A percentile compares a stretch with the other conserved stretches of the same genome.
Conservation (phyloP, 768 basidiomycete species). For the Naganishia friedmannii region DNA sequence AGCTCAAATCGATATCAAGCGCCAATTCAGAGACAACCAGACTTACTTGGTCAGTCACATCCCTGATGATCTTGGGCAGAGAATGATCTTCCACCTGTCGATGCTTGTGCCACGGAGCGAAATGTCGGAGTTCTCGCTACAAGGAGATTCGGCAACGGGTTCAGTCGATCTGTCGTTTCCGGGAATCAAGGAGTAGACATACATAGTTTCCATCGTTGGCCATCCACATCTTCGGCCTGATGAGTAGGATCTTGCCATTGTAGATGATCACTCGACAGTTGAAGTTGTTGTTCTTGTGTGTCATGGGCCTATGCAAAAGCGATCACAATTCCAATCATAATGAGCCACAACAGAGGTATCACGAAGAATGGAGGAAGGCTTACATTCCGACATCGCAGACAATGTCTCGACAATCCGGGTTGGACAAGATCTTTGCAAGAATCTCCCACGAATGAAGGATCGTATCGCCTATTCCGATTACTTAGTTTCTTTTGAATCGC, state of each 20-base stretch:
- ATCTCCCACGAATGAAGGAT: conserved; percentile 97
- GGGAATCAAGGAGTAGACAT: conserved; percentile 43
- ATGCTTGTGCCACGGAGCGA: conserved; percentile 92
- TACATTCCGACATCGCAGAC: conserved; percentile 97
- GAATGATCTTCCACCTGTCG: conserved; percentile 86
- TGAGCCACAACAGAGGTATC: background rate
- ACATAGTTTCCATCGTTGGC: conserved; percentile 98
- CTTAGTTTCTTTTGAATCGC: background rate
- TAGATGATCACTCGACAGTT: conserved; percentile 91
- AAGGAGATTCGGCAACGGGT: background rate
- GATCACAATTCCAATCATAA: background rate
- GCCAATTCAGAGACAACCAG: conserved; percentile 91
- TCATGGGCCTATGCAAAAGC: conserved; percentile 69
- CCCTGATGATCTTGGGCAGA: conserved; percentile 81
- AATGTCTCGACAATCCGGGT: conserved; percentile 75
- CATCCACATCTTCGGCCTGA: conserved; percentile 99
- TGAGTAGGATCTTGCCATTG: conserved; percentile 80
- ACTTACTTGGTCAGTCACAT: conserved; percentile 79
- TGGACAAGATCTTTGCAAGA: conserved; percentile 79
- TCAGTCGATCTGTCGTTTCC: background rate
- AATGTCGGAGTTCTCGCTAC: conserved; percentile 58
- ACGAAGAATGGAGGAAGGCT: conserved; percentile 41
- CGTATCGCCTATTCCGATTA: conserved; percentile 70
- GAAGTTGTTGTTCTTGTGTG: conserved; percentile 97
- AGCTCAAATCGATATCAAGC: conserved; percentile 76